Evolutionary conservation across 2,329 filamentous ascomycete species (phyloP), one percentile per base, ranked within the genome.

Genomic region (Fragosphaeria purpurea): DNA sequence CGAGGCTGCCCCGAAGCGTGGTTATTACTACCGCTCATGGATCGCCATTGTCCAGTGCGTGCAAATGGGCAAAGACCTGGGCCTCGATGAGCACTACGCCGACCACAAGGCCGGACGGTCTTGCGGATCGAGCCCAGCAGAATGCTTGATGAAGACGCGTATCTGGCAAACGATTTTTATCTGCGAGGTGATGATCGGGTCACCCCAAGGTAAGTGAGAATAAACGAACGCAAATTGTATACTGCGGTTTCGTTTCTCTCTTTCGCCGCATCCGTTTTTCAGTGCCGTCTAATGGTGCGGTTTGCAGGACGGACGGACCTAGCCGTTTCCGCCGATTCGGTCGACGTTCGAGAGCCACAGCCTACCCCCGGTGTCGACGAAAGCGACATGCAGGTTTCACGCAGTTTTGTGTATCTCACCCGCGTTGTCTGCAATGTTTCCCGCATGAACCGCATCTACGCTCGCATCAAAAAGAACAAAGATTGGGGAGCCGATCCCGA

Each of bases 1-100:
- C 56, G 91, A 97, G 66, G 86, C 87, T n/a, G 82, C 86, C 7
- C 90, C 91, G 0, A 95, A 95, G 63, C 82, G 88, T 53, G 93
- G 93, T 1, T 97, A 97, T 63, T 97, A 93, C 66, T 97, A 93
- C 67, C 83, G 91, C 39, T 97, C 93, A 0, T 97, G 93, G 91
- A 95, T 96, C 81, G 88, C 86, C 5, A 82, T 95, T 22, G 91
- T 95, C 48, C 88, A 90, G 54, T 88, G 91, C 56, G 85, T 95
- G 7, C 85, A 89, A 44, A 95, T 97, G 88, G 88, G 82, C 32
- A 93, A 94, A 61, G 91, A 96, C 62, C 73, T 97, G 35, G 88
- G 89, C 22, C 72, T 97, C 6, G 83, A 96, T 62, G 88, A 95
- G 56, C 91, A 97, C 67, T 82, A 82, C 55, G 82, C 86, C 52